Percentiles rank a stretch among this genome's conserved stretches.
Evolutionary conservation across 106 monocot genomes (phyloP).

Genomic region (Allium sativum): DNA sequence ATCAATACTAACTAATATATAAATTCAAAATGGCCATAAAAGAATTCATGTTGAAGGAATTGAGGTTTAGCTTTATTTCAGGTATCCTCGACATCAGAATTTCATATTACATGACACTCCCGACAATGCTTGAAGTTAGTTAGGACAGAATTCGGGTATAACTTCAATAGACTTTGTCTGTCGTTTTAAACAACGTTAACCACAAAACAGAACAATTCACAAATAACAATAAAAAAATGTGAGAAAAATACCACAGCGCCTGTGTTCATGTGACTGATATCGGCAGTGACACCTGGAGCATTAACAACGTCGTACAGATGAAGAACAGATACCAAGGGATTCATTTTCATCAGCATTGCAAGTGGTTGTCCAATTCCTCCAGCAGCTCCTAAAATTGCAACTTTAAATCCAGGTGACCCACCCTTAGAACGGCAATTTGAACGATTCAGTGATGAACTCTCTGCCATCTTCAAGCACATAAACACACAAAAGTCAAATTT

Average conservation of each 20-base stretch:
- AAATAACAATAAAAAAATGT: background rate
- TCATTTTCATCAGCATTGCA: conserved; percentile 21
- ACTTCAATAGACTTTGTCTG: too few species aligned
- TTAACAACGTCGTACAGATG: conserved; percentile 26
- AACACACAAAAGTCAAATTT: background rate
- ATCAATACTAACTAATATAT: too few species aligned
- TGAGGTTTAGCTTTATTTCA: too few species aligned
- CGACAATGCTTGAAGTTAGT: too few species aligned
- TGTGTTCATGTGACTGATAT: conserved; percentile 25
- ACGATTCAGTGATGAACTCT: conserved; percentile 4
- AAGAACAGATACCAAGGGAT: conserved; percentile 18
- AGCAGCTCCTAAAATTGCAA: conserved; percentile 18
- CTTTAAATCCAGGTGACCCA: conserved; percentile 17
- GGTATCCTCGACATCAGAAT: too few species aligned
- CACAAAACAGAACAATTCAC: too few species aligned
- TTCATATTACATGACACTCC: too few species aligned
- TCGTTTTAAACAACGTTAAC: too few species aligned
- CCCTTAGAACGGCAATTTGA: conserved; percentile 12
- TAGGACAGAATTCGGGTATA: too few species aligned
- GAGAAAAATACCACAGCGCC: conserved; percentile 16
- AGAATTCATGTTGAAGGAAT: too few species aligned
- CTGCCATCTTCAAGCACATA: conserved; percentile 10
- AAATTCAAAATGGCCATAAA: too few species aligned
- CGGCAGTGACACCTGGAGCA: conserved; percentile 21
- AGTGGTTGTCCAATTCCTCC: conserved; percentile 22